A percentile compares a stretch with the other conserved stretches of the same genome.
Conservation (phyloP, 1,284 basidiomycete genomes). For the Microbotryomycetes sp. region DNA sequence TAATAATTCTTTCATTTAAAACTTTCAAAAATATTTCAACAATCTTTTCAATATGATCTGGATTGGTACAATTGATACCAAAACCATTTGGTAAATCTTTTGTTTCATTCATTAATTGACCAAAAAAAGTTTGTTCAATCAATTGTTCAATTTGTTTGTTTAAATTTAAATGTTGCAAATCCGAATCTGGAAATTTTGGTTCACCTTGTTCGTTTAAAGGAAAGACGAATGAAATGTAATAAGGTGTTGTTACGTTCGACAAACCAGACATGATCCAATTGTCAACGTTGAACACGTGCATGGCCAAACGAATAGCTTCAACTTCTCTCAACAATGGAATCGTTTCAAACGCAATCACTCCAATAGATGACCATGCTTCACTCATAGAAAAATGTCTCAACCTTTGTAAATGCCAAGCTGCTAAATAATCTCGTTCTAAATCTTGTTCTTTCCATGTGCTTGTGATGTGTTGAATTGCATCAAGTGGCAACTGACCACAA, state of each 20-base stretch:
- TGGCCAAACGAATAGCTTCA: conserved; percentile 20
- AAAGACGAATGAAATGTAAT: conserved; percentile 30
- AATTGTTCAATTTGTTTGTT: conserved; percentile 2
- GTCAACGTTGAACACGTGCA: conserved; percentile 7
- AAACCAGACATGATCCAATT: background rate
- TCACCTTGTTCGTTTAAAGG: conserved; percentile 4
- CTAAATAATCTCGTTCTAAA: conserved; percentile 14
- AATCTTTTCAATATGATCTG: conserved; percentile 4
- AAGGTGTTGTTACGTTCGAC: background rate
- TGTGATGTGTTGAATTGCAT: background rate
- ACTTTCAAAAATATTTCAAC: conserved; percentile 3
- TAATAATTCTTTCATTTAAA: background rate
- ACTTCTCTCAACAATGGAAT: conserved; percentile 19
- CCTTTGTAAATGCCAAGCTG: conserved; percentile 27
- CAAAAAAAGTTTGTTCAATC: conserved; percentile 9
- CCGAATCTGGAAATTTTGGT: conserved; percentile 15
- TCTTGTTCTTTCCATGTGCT: no score
- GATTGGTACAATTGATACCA: conserved; percentile 30
- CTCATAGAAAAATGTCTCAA: conserved; percentile 9
- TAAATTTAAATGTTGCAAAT: background rate
- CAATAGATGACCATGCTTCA: background rate
- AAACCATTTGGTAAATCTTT: conserved; percentile 8
- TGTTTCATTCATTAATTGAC: background rate
- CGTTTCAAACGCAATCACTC: conserved; percentile 28
- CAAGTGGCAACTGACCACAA: background rate